Evolutionary conservation across 1,284 basidiomycete species (phyloP).

Genomic region (Ceratobasidium sp.): DNA sequence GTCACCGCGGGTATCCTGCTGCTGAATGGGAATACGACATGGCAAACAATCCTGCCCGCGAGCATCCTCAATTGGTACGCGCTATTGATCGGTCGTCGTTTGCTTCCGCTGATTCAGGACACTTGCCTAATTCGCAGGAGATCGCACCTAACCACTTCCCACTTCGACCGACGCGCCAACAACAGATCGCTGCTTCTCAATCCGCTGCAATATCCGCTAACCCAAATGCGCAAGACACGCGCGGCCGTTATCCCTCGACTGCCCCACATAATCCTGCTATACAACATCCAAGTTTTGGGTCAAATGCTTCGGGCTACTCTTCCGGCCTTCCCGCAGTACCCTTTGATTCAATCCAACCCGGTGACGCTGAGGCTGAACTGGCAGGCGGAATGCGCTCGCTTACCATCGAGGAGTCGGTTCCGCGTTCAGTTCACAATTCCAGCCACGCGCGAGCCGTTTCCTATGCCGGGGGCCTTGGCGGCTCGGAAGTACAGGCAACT

Average conservation of each 20-base stretch:
- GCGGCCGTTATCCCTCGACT: constrained; percentile 24
- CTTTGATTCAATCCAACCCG: constrained; percentile 28
- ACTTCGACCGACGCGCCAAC: constrained; percentile 57
- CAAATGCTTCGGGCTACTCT: constrained; percentile 16
- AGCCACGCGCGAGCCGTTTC: constrained; percentile 30
- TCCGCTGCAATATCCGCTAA: constrained; percentile 49
- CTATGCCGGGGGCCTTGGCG: constrained; percentile 28
- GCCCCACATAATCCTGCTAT: neutral
- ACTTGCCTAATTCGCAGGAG: constrained; percentile 11
- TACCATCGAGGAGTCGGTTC: constrained; percentile 62
- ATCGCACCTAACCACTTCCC: constrained; percentile 25
- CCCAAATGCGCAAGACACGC: constrained; percentile 16
- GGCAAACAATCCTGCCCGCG: constrained; percentile 45
- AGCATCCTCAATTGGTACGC: constrained; percentile 56
- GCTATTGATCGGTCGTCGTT: constrained; percentile 33
- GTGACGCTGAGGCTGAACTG: constrained; percentile 52
- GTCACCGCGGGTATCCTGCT: constrained; percentile 41
- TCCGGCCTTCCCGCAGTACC: constrained; percentile 16
- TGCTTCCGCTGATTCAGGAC: neutral
- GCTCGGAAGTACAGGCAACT: constrained; percentile 14
- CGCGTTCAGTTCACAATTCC: constrained; percentile 1
- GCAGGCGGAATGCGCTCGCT: constrained; percentile 67
- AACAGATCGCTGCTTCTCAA: constrained; percentile 49
- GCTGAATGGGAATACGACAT: constrained; percentile 62
- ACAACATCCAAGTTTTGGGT: constrained; percentile 17